Evolutionary conservation across 2,329 filamentous ascomycete genomes (phyloP), one percentile per base, ranked within the genome.

Genomic region (Byssothecium circinans): DNA sequence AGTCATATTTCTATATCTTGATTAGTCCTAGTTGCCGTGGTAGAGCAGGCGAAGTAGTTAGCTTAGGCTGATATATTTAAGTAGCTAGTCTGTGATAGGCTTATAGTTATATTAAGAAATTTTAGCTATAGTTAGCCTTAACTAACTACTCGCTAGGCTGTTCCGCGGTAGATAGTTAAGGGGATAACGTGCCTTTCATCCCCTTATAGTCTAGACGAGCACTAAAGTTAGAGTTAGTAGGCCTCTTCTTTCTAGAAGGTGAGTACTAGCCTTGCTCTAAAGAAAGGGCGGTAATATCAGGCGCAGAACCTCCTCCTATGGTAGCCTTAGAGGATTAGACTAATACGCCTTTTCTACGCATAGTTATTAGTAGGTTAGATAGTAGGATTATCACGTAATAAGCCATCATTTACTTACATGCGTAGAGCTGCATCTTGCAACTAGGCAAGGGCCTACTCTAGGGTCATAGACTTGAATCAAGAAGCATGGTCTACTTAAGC

Each of bases 1-100:
- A 44, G 44, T 72, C 67, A 47, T 56, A 56, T 14, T 53, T 55
- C 35, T 62, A 64, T 6, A 64, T 33, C 11, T 68, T 61, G 22
- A 64, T 54, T 73, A 80, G 52, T 3, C 60, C 56, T 2, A 60
- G 54, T 27, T 65, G 63, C 4, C 60, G 65, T 25, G 48, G 55
- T 22, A 47, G 35, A 32, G 43, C 12, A 11, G 50, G 54, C n/a
- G 45, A 38, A 17, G 46, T 53, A 11, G 47, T 49, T 19, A 45
- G 48, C 38, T 52, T 55, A 20, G 47, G 20, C 25, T 27, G 42
- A 40, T 37, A 42, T 3, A 34, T 39, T 32, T 43, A 45, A 12
- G 47, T 30, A 15, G 43, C 15, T 12, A 46, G 37, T n/a, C 42
- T 45, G 35, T 50, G 49, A 42, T 60, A 50, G 27, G 53, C 22